Base-by-base conservation (phyloP, 83 land plant genomes). In the Larix sibirica region DNA sequence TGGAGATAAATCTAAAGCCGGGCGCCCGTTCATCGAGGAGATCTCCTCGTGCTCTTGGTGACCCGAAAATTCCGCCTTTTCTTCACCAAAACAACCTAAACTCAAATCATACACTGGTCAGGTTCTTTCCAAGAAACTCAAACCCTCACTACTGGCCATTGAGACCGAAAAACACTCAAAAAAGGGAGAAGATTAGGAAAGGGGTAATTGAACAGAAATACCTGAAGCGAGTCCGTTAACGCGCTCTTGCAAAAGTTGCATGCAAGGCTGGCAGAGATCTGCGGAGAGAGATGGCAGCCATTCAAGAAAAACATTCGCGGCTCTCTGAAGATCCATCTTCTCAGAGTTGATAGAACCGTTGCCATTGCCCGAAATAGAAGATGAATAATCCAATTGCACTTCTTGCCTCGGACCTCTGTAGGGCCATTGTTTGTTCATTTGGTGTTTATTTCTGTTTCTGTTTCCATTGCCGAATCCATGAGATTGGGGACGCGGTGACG, bases 231-330 rank as follows among this genome's bases (percentile, higher is more conserved):
- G 65, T 28, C 56, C 33, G 44, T 9, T 58, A 2, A 33, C 38
- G 38, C 80, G 80, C 13, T 79, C 65, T 20, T 58, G 21, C 64
- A 79, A 33, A 3, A 79, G 40, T 26, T 64, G 23, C n/a, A 31
- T 20, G 33, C 80, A 79, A 16, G 62, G 80, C 9, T 58, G 3
- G 3, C 80, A 79, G 40, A 59, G 40, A 60, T 60, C 80, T 6
- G 18, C 0, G 6, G 28, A 58, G 8, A 79, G 65, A 58, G 40
- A 79, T 5, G 80, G 80, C 0, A 79, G 80, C 80, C 38, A 79
- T 28, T 62, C 33, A 16, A 17, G 36, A 28, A 79, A 62, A 17
- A 79, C 28, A 2, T 3, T 64, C 12, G 38, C 65, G 3, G 80
- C 80, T 20, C 56, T 50, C 56, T 50, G 56, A 10, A 50, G 56